Conservation (phyloP, 352 stramenopile species). For the Nothophytophthora sp. region DNA sequence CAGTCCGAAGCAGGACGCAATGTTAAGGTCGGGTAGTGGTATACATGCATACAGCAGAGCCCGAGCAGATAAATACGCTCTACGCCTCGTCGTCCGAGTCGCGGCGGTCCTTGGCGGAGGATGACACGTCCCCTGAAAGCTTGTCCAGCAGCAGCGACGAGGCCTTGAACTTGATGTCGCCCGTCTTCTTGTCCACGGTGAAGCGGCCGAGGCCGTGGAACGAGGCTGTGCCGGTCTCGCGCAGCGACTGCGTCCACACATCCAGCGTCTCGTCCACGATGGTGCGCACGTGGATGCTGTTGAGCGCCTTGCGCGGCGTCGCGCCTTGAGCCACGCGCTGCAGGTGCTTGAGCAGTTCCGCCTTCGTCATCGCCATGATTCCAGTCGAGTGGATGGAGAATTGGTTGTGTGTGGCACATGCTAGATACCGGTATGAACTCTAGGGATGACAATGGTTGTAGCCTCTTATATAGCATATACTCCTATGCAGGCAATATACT, state of each 20-base stretch:
- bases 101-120: constrained; percentile 1
- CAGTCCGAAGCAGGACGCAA: too few relatives aligned
- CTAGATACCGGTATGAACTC: too few relatives aligned
- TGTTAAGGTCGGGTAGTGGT: too few relatives aligned
- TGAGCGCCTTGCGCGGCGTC: constrained; percentile 42
- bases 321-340: constrained; percentile 33
- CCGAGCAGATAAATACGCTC: not conserved
- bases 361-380: constrained; percentile 35
- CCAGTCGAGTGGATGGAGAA: too few relatives aligned
- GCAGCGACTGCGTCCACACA: constrained; percentile 43
- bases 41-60: too few relatives aligned
- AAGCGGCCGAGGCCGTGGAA: constrained; percentile 45
- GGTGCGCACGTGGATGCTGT: constrained; percentile 39
- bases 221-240: constrained; percentile 41
- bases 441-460: too few relatives aligned
- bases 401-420: too few relatives aligned
- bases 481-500: too few relatives aligned
- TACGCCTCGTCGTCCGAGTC: constrained; percentile 11
- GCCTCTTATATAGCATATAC: too few relatives aligned
- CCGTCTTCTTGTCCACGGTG: constrained; percentile 42
- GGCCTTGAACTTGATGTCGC: constrained; percentile 53
- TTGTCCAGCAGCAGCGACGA: constrained; percentile 35
- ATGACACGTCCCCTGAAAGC: constrained; percentile 45
- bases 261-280: constrained; percentile 43
- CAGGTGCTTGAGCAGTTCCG: constrained; percentile 50